Evolutionary conservation across 495 filamentous ascomycete genomes (phyloP).

Genomic region (Penicillium flavigenum): DNA sequence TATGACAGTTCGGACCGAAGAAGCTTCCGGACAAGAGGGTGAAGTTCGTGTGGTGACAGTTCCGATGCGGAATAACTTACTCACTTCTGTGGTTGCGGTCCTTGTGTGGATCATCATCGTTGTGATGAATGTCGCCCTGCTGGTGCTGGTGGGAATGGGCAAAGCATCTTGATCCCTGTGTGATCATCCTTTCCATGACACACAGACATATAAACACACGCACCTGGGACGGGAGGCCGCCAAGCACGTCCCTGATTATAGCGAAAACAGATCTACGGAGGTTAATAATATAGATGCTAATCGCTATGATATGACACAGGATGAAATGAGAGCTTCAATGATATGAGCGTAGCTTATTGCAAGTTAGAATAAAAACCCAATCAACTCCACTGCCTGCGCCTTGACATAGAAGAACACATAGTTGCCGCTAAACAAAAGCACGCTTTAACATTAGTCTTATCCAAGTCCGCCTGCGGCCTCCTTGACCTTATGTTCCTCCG

Average conservation of each 20-base stretch:
- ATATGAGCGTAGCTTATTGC: slow-evolving; percentile 1
- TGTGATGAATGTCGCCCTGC: slow-evolving; percentile 70
- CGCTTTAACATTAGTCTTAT: slow-evolving; percentile 20
- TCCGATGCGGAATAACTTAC: slow-evolving; percentile 62
- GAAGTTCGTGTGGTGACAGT: slow-evolving; percentile 35
- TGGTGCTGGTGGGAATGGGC: slow-evolving; percentile 66
- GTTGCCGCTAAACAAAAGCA: slow-evolving; percentile 1
- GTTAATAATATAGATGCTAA: background rate
- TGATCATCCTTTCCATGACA: background rate
- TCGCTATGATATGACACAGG: background rate
- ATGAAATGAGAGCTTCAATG: slow-evolving; percentile 3
- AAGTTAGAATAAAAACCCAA: slow-evolving; percentile 2
- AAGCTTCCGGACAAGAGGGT: slow-evolving; percentile 27
- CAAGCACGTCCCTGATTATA: background rate
- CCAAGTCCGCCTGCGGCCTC: slow-evolving; percentile 54
- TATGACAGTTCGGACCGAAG: slow-evolving; percentile 64
- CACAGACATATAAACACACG: background rate
- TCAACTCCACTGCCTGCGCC: slow-evolving; percentile 23
- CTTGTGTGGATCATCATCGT: slow-evolving; percentile 68
- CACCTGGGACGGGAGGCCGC: background rate
- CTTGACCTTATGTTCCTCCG: slow-evolving; percentile 71
- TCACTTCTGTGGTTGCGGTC: slow-evolving; percentile 53
- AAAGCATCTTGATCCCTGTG: slow-evolving; percentile 33
- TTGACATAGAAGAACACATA: slow-evolving; percentile 9
- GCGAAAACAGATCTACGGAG: background rate